Evolutionary conservation across 169 alveolate genomes (phyloP).

Genomic region (Plasmodium cynomolgi): DNA sequence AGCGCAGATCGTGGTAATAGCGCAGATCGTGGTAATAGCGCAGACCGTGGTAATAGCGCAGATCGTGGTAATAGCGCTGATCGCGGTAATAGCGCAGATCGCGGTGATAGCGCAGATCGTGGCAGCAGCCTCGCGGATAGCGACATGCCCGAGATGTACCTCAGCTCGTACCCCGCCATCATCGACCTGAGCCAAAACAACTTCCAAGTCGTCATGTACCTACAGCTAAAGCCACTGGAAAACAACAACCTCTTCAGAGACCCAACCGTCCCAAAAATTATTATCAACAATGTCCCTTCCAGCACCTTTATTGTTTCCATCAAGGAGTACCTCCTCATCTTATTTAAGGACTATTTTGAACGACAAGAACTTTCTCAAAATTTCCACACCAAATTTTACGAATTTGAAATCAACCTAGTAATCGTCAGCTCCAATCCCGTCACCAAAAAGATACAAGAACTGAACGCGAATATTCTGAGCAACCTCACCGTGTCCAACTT

Average conservation of each 20-base stretch:
- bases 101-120: background rate
- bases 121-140: background rate
- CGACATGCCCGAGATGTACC: conserved; percentile 36
- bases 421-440: conserved; percentile 11
- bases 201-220: conserved; percentile 52
- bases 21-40: no score
- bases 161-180: conserved; percentile 33
- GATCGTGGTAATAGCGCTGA: background rate
- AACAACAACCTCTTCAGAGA: conserved; percentile 6
- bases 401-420: conserved; percentile 35
- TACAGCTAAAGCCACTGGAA: background rate
- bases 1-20: background rate
- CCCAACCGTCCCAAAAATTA: conserved; percentile 5
- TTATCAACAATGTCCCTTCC: conserved; percentile 59
- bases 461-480: conserved; percentile 9
- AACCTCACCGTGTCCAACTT: conserved; percentile 51
- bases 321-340: background rate
- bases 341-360: conserved; percentile 16
- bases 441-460: conserved; percentile 14
- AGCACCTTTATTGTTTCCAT: conserved; percentile 21
- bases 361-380: background rate
- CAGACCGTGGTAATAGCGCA: background rate
- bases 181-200: conserved; percentile 66
- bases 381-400: conserved; percentile 10
- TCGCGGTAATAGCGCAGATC: background rate